phyloP scores from a whole-genome alignment of 139 green algal genomes.

The Edaphochlamys debaryana region DNA sequence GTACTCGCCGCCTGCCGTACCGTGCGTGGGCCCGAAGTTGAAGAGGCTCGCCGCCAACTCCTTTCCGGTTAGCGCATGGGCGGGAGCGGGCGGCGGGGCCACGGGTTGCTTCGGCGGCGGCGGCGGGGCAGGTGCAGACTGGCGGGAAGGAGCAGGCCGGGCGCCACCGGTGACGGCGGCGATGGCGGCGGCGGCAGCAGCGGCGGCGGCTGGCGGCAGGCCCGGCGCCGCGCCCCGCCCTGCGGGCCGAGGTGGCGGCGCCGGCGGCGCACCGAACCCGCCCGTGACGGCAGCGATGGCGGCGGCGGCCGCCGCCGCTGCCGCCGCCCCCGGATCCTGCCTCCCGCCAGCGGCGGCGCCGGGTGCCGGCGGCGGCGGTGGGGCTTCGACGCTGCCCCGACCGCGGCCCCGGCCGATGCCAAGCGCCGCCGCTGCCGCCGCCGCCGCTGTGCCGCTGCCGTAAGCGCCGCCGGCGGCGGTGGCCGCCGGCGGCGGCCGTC shows the following conservation, averaged over 20 bases:
- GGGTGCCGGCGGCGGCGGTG: no score
- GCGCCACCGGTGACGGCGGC: background rate
- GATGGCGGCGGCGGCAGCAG: background rate
- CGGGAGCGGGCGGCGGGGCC: background rate
- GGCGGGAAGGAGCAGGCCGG: no score
- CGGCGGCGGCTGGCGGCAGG: background rate
- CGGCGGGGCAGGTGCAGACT: background rate
- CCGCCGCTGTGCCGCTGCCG: no score
- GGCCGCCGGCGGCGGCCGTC: no score
- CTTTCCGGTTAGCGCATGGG: background rate
- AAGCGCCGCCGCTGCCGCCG: no score
- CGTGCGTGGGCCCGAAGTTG: background rate
- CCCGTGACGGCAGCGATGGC: background rate
- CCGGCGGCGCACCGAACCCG: background rate
- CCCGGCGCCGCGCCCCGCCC: background rate
- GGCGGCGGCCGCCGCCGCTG: background rate
- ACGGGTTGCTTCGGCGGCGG: background rate
- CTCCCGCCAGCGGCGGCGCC: no score
- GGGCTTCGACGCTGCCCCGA: background rate
- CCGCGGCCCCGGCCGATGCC: background rate
- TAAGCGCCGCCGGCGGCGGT: no score
- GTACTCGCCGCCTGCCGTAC: background rate
- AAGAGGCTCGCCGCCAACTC: conserved; percentile 30
- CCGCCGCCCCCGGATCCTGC: background rate
- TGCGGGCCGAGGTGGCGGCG: background rate